A percentile compares a stretch with the other conserved stretches of the same genome.
Conservation (phyloP, 371 early-diverging fungal species). For the Apophysomyces sp. region DNA sequence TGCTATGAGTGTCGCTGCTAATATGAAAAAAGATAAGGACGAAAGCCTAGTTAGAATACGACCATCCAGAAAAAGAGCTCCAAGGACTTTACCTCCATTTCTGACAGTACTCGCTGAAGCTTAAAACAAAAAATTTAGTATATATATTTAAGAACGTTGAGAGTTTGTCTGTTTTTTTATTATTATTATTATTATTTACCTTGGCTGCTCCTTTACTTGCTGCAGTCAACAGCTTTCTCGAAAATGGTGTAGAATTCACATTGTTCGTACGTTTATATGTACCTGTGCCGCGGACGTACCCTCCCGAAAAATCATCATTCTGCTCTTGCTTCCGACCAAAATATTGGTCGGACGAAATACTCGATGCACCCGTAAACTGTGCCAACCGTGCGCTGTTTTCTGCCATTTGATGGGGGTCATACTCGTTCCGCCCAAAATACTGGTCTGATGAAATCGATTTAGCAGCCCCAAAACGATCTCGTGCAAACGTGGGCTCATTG, state of each 20-base stretch:
- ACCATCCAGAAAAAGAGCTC: neutral
- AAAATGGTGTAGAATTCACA: conserved; percentile 11
- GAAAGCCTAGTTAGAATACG: neutral
- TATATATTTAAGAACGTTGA: neutral
- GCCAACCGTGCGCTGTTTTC: conserved; percentile 62
- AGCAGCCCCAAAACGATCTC: conserved; percentile 71
- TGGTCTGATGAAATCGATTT: conserved; percentile 87
- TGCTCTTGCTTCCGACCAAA: conserved; percentile 52
- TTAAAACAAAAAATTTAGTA: neutral
- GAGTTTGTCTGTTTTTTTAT: no score
- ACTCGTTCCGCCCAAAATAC: conserved; percentile 79
- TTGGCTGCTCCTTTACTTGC: conserved; percentile 40
- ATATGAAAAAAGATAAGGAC: neutral
- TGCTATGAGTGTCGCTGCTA: neutral
- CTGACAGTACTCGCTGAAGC: conserved; percentile 1
- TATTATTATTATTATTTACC: neutral
- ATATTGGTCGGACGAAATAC: conserved; percentile 79
- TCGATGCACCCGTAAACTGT: conserved; percentile 69
- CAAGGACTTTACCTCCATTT: conserved; percentile 4
- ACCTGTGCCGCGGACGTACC: conserved; percentile 13
- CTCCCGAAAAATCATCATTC: conserved; percentile 10
- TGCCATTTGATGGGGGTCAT: conserved; percentile 48
- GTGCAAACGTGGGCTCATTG: conserved; percentile 43
- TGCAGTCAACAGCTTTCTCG: conserved; percentile 26
- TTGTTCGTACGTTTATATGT: conserved; percentile 5